phyloP scores from a whole-genome alignment of 129 eudicot species.

The Daucus carota region DNA sequence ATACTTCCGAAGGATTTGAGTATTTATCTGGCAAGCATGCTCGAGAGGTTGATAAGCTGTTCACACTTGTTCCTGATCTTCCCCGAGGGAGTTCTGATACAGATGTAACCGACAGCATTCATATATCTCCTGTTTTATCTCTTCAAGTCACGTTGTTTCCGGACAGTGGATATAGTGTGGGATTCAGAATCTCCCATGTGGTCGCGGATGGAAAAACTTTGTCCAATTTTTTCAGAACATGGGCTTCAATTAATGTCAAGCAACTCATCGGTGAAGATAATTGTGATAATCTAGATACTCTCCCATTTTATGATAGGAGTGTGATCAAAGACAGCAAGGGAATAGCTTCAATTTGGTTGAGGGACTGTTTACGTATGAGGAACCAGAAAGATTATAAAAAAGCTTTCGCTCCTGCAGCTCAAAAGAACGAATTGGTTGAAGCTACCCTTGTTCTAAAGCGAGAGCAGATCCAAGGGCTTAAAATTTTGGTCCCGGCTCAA shows the following conservation, averaged over 20 bases:
- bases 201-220: slow-evolving; percentile 18
- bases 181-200: neutral
- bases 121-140: slow-evolving; percentile 18
- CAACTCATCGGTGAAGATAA: neutral
- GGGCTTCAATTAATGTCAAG: slow-evolving; percentile 11
- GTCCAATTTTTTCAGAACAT: slow-evolving; percentile 8
- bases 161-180: slow-evolving; percentile 8
- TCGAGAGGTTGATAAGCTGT: slow-evolving; percentile 3
- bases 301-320: slow-evolving; percentile 19
- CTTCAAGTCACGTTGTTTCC: slow-evolving; percentile 26
- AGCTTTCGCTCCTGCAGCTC: no score
- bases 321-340: slow-evolving; percentile 17
- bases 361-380: neutral
- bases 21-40: slow-evolving; percentile 15
- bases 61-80: slow-evolving; percentile 14
- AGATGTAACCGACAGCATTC: neutral
- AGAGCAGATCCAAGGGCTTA: neutral
- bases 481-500: no score
- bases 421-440: no score
- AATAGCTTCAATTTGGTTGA: neutral
- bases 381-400: no score
- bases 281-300: neutral
- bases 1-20: slow-evolving; percentile 15
- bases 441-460: no score
- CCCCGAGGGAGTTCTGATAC: neutral